These are phyloP conservation scores for Rhodamnia rubescens DNA, from an alignment of 345 rosid species.

Conservation along the genomic window DNA sequence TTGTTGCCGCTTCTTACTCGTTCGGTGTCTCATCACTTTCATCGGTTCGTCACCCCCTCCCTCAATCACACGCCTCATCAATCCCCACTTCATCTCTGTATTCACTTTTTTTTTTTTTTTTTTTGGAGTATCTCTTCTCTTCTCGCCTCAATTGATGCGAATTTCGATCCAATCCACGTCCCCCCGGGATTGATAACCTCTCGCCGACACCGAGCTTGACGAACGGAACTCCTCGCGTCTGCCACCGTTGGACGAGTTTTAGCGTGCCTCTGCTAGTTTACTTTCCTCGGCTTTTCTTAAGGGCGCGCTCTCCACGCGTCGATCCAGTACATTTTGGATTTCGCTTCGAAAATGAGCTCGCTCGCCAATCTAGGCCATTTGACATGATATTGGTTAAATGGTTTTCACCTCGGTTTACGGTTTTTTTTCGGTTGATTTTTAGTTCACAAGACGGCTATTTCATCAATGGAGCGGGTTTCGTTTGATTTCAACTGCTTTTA, in stretches of 20 bases:
- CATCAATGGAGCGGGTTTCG: not conserved
- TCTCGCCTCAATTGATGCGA: too few species aligned
- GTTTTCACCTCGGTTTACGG: not conserved
- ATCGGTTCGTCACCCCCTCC: not conserved
- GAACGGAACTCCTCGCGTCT: not conserved
- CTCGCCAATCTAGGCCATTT: not conserved
- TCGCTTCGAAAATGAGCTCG: not conserved
- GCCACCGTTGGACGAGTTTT: not conserved
- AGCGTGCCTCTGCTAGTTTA: not conserved
- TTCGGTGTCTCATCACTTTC: slow-evolving; percentile 2
- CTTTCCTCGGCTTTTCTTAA: not conserved
- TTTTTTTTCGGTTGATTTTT: not conserved
- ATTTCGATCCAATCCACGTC: too few species aligned
- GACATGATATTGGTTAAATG: not conserved
- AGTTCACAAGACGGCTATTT: not conserved
- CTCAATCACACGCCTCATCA: not conserved
- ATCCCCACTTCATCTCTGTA: not conserved
- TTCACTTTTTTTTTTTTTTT: not conserved
- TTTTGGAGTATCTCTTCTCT: not conserved
- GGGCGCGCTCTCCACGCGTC: too few species aligned
- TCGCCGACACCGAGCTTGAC: not conserved
- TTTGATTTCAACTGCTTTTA: not conserved
- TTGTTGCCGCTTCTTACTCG: slow-evolving; percentile 5
- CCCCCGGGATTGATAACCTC: not conserved
- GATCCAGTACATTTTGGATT: not conserved